Evolutionary conservation across 805 yeast genomes (phyloP), one percentile per base, ranked within the genome.

Genomic region (Saccharomycopsis schoenii): DNA sequence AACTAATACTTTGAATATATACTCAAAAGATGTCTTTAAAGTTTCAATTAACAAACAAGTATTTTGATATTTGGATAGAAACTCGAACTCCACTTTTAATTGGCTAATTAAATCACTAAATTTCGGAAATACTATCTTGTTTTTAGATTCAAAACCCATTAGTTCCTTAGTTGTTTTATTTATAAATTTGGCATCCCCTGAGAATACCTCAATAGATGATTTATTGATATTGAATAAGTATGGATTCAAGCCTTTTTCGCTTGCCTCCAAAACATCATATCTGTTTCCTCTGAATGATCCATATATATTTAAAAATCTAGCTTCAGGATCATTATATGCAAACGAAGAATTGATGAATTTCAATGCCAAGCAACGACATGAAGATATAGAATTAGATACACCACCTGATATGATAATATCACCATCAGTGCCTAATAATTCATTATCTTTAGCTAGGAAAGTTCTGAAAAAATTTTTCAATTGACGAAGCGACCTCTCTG

Each of bases 221-320:
- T 74, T 79, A 40, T 76, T 71, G 2, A 85, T 72, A 55, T 79
- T 80, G 69, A 84, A 88, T 89, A 92, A 86, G 70, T 87, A 82
- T 0, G 97, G 97, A 70, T 90, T 84, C 36, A 93, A 73, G 0
- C 97, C 97, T 64, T 82, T 83, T 4, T 70, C 71, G 0, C 97
- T 86, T 69, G 90, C 97, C 67, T 90, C 96, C 1, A 85, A 75
- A 0, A 89, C 83, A 66, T 89, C 96, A 1, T 88, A 77, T 60
- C 85, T 77, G 65, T 88, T 88, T 1, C 69, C 71, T 12, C 77
- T 68, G 21, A 81, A 73, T 4, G 88, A 71, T 14, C 91, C 97
- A 55, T 85, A 70, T 19, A 91, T 71, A 68, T 90, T 85, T 43
- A 89, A 73, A 55, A 81, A 67, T 62, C 97, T 76, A 0, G 92